Conservation (phyloP, 2,329 filamentous ascomycete species). For the Xenosphaeropsis pyriputrescens region DNA sequence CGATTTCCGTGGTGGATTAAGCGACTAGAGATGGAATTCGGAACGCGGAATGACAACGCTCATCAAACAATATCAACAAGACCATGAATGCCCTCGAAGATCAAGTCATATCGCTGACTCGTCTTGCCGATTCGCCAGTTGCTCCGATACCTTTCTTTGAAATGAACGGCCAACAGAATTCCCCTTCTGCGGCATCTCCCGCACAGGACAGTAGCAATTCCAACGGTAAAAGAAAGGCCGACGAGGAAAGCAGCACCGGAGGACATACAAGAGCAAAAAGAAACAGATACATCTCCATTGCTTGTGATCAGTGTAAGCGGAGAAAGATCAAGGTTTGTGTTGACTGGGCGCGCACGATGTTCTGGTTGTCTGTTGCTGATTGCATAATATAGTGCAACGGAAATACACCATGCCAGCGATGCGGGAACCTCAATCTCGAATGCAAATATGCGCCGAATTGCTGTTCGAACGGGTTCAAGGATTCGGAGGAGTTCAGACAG, state of each 20-base stretch:
- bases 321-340: slow-evolving; percentile 36
- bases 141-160: slow-evolving; percentile 4
- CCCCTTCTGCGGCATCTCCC: slow-evolving; percentile 15
- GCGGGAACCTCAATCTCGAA: slow-evolving; percentile 50
- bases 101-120: slow-evolving; percentile 17
- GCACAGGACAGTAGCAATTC: slow-evolving; percentile 8
- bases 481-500: slow-evolving; percentile 78
- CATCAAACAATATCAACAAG: slow-evolving; percentile 4
- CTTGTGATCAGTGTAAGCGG: slow-evolving; percentile 51
- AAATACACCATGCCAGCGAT: slow-evolving; percentile 51
- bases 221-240: slow-evolving; percentile 15
- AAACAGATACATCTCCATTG: slow-evolving; percentile 21
- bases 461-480: slow-evolving; percentile 69
- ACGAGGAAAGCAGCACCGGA: slow-evolving; percentile 6
- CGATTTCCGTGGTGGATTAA: no score
- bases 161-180: slow-evolving; percentile 12
- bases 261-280: slow-evolving; percentile 18
- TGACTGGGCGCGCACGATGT: no score
- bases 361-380: no score
- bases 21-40: no score
- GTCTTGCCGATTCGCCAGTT: slow-evolving; percentile 16
- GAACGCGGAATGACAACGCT: no score
- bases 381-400: slow-evolving; percentile 47
- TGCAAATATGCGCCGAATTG: slow-evolving; percentile 55
- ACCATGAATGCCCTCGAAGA: slow-evolving; percentile 17